Evolutionary conservation across 192 early-diverging fungal species (phyloP).

Genomic region (Rhizophagus sp.): DNA sequence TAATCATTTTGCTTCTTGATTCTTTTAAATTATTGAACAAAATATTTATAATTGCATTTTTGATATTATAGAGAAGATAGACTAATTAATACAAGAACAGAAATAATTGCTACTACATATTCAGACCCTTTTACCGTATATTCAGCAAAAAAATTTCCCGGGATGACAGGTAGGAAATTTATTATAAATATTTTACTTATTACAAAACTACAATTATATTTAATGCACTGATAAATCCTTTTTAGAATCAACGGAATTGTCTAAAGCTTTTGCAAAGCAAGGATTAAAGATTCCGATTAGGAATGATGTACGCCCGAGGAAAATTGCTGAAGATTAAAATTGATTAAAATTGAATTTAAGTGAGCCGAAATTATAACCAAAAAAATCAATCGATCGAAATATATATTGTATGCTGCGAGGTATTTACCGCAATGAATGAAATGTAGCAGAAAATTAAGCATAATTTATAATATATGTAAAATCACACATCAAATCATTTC

Average conservation of each 20-base stretch:
- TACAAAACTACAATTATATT: slow-evolving; percentile 1
- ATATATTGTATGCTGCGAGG: background rate
- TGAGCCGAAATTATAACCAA: background rate
- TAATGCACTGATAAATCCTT: background rate
- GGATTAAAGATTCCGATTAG: slow-evolving; percentile 81
- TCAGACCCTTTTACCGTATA: slow-evolving; percentile 76
- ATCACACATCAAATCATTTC: background rate
- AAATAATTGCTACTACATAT: slow-evolving; percentile 53
- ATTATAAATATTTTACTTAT: background rate
- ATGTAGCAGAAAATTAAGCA: background rate
- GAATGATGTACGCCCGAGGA: slow-evolving; percentile 54
- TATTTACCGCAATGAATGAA: background rate
- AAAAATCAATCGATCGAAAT: background rate
- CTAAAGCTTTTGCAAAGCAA: slow-evolving; percentile 75
- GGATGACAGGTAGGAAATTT: slow-evolving; percentile 68
- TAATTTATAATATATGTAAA: too few species aligned
- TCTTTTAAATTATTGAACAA: background rate
- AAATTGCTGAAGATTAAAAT: slow-evolving; percentile 27
- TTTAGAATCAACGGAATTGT: slow-evolving; percentile 77
- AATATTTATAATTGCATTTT: background rate
- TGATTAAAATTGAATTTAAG: background rate
- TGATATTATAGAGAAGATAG: slow-evolving; percentile 43
- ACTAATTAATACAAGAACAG: slow-evolving; percentile 50
- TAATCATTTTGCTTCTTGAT: background rate
- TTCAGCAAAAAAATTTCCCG: slow-evolving; percentile 81